phyloP scores from a whole-genome alignment of 1,139 yeast species.

The Kluyveromyces marxianus region DNA sequence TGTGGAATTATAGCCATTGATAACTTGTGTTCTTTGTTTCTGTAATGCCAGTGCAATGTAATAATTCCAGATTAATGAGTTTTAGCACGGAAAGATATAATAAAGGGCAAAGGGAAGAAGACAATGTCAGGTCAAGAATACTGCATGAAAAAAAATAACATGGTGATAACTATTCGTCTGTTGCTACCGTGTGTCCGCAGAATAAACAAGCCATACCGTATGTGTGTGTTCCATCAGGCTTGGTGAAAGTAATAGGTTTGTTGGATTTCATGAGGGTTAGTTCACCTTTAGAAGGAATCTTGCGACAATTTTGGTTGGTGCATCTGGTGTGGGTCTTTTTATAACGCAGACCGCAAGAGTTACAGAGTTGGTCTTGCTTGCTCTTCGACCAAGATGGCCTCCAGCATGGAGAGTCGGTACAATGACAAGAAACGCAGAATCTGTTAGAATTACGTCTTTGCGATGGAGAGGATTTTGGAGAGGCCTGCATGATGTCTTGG shows the following conservation, averaged over 20 bases:
- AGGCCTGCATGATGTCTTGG: background rate
- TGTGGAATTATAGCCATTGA: no score
- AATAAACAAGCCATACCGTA: conserved; percentile 27
- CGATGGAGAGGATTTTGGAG: conserved; percentile 1
- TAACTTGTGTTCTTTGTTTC: no score
- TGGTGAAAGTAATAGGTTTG: conserved; percentile 12
- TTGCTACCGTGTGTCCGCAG: conserved; percentile 21
- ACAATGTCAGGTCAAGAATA: no score
- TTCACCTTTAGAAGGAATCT: conserved; percentile 95
- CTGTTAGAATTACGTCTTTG: conserved; percentile 28
- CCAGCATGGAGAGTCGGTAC: conserved; percentile 96
- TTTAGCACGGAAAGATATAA: no score
- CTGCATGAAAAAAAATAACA: no score
- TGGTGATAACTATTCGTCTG: background rate
- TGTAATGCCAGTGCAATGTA: no score
- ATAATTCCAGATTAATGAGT: no score
- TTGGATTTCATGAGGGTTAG: conserved; percentile 72
- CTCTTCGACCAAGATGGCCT: conserved; percentile 88
- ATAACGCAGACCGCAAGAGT: conserved; percentile 90
- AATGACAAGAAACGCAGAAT: conserved; percentile 83
- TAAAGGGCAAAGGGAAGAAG: no score
- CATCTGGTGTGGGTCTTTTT: conserved; percentile 93
- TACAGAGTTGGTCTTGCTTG: conserved; percentile 86
- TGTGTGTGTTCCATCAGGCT: conserved; percentile 11
- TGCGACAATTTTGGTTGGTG: conserved; percentile 61